Evolutionary conservation across 75 land plant species (phyloP).

Genomic region (Cunninghamia lanceolata): DNA sequence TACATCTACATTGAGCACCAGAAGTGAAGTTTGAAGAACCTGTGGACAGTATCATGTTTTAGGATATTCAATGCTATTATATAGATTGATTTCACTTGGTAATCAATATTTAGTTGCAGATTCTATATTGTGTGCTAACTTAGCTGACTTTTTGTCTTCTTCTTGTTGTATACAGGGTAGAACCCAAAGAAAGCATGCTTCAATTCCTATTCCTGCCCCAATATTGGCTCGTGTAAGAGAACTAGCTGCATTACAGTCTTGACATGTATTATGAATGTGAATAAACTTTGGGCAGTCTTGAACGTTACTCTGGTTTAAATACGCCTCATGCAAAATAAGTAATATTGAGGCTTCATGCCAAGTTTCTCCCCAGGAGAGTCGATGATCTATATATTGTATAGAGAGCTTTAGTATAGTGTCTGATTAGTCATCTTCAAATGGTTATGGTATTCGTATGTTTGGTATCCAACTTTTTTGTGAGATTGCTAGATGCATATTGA

Average conservation of each 20-base stretch:
- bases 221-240: conserved; percentile 71
- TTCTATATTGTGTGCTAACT: neutral
- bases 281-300: conserved; percentile 7
- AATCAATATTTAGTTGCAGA: neutral
- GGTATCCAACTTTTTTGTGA: neutral
- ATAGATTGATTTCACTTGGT: neutral
- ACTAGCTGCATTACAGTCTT: conserved; percentile 61
- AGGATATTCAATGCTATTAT: neutral
- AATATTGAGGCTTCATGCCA: neutral
- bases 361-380: neutral
- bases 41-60: neutral
- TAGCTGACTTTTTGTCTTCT: neutral
- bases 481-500: neutral
- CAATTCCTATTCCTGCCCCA: conserved; percentile 66
- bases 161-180: conserved; percentile 20
- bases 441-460: neutral
- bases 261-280: conserved; percentile 6
- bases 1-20: no score
- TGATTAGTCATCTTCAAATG: no score
- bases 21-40: no score
- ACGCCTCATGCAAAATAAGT: conserved; percentile 2
- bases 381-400: neutral
- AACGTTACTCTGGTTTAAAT: neutral
- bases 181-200: conserved; percentile 52
- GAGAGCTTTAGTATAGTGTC: neutral